These are phyloP conservation scores for Lycium barbarum DNA, from an alignment of 257 asterid species.

Conservation along the genomic window DNA sequence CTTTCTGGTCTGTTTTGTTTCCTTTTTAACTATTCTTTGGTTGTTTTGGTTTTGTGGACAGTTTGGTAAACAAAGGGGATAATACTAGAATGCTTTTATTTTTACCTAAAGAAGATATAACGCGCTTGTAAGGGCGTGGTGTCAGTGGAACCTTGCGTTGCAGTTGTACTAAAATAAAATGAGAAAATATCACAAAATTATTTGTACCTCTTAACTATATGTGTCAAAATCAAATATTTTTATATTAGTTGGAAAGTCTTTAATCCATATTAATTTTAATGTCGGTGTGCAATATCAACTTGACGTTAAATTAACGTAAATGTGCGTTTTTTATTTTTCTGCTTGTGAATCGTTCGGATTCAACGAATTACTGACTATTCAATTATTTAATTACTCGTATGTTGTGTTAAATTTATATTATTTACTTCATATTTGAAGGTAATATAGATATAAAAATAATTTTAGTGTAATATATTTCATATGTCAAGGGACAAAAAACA, in stretches of 20 bases:
- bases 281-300: no score
- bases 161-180: no score
- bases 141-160: neutral
- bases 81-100: slow-evolving; percentile 22
- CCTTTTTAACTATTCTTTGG: neutral
- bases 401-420: neutral
- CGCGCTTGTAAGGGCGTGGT: slow-evolving; percentile 24
- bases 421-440: neutral
- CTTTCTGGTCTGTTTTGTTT: neutral
- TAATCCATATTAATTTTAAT: no score
- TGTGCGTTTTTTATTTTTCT: no score
- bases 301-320: no score
- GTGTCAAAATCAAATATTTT: no score
- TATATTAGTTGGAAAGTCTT: no score
- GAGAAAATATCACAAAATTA: no score
- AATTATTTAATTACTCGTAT: neutral
- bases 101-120: neutral
- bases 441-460: neutral
- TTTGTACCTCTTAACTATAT: no score
- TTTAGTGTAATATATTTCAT: neutral
- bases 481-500: neutral
- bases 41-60: neutral
- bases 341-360: neutral
- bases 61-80: slow-evolving; percentile 13
- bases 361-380: neutral